Conservation (phyloP, 1,284 basidiomycete genomes). For the Neotropicomus parvogracilis region DNA sequence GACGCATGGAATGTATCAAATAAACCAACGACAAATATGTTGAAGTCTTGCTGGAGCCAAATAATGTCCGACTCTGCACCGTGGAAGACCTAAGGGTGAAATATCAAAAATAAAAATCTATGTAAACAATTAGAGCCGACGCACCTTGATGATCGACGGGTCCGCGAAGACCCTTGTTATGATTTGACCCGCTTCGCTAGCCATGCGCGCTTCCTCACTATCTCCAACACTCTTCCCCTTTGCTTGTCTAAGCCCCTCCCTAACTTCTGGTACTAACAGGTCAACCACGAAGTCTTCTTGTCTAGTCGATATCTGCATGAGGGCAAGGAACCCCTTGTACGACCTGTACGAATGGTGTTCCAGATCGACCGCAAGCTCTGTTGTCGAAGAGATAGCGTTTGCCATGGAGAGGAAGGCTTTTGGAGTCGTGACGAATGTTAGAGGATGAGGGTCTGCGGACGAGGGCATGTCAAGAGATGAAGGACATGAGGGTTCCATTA, state of each 20-base stretch:
- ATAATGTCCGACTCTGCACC: slow-evolving; percentile 93
- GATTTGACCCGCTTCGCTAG: slow-evolving; percentile 52
- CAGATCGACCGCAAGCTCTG: slow-evolving; percentile 89
- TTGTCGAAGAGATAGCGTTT: slow-evolving; percentile 57
- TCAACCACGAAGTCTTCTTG: slow-evolving; percentile 88
- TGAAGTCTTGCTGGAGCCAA: slow-evolving; percentile 96
- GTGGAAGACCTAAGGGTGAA: slow-evolving; percentile 70
- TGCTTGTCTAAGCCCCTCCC: slow-evolving; percentile 62
- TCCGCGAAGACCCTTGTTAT: slow-evolving; percentile 66
- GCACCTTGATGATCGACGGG: slow-evolving; percentile 80
- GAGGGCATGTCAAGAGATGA: slow-evolving; percentile 44
- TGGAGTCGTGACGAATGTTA: slow-evolving; percentile 70
- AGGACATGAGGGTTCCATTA: slow-evolving; percentile 44
- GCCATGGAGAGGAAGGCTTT: slow-evolving; percentile 61
- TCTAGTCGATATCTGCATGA: slow-evolving; percentile 91
- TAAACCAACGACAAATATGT: slow-evolving; percentile 88
- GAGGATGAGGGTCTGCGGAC: slow-evolving; percentile 37
- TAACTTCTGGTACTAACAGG: slow-evolving; percentile 60
- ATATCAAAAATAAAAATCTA: not conserved
- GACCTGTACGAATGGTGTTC: slow-evolving; percentile 90
- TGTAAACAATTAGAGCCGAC: slow-evolving; percentile 13
- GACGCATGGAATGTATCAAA: slow-evolving; percentile 98
- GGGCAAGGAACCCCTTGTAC: slow-evolving; percentile 85
- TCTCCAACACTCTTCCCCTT: slow-evolving; percentile 18
- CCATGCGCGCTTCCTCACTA: slow-evolving; percentile 18